Base-by-base conservation (phyloP, 805 yeast species). In the Yamadazyma sp. region DNA sequence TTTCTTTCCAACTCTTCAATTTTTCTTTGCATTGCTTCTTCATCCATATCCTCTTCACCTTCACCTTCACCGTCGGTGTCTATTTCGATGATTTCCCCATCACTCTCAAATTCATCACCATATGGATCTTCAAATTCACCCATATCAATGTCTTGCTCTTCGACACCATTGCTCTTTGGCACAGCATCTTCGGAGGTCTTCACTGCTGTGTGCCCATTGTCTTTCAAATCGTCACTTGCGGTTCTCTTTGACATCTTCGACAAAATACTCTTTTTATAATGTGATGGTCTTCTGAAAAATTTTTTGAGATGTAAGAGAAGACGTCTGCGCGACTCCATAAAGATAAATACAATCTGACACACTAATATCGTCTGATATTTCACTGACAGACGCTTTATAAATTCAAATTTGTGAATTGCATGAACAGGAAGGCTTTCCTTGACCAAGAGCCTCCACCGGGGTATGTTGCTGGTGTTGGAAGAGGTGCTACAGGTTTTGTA, bases 401-500 rank as follows among this genome's bases (percentile, higher is more conserved):
- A n/a, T n/a, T n/a, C n/a, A n/a, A n/a, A n/a, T n/a, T n/a, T n/a
- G n/a, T n/a, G n/a, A n/a, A n/a, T n/a, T n/a, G n/a, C n/a, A 71
- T 72, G 81, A 76, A 75, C 20, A 55, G 78, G 38, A 73, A 72
- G 41, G 64, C 77, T 4, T 93, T 93, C 58, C 65, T 91, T 31
- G 87, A 83, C 51, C 86, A 84, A 62, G 78, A 79, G 42, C 82
- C 98, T 1, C 98, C 98, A 0, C 75, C 82, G 2, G 95, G 94
- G 5, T 91, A 91, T 53, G 75, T 88, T 26, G 83, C 98, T 3
- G 98, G 98, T 17, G 60, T 88, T 6, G 98, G 97, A 0, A 70
- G 98, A 53, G 98, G 98, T 18, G 98, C 97, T 1, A 76, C 86
- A 1, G 98, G 97, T 4, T 89, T 93, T 58, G 79, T 89, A 0